Conservation (phyloP, 2,329 filamentous ascomycete species). For the Lachnellula occidentalis region DNA sequence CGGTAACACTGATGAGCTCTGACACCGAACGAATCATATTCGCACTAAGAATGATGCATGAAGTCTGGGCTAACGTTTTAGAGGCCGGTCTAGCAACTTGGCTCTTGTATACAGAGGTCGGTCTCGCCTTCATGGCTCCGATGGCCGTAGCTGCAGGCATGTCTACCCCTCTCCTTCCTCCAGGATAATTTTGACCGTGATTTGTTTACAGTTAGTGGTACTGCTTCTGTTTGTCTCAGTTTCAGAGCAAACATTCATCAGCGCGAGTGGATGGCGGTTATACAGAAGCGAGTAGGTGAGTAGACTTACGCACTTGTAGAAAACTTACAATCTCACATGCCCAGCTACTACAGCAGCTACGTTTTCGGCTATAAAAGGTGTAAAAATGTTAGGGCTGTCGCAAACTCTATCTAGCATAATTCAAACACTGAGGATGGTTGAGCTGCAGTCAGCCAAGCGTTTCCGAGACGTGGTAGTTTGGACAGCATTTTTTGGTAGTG, state of each 20-base stretch:
- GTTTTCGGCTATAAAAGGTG: background rate
- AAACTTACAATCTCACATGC: background rate
- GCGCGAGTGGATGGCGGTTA: background rate
- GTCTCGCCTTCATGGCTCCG: background rate
- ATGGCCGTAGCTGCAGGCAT: background rate
- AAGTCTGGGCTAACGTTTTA: constrained; percentile 7
- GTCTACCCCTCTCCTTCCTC: background rate
- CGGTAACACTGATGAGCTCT: constrained; percentile 24
- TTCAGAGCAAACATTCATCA: background rate
- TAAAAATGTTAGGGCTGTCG: background rate
- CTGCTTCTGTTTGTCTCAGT: no score
- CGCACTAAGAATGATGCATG: constrained; percentile 16
- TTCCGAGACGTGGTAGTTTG: background rate
- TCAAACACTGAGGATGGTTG: background rate
- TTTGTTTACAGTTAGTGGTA: no score
- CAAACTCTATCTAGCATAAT: background rate
- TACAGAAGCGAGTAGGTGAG: background rate
- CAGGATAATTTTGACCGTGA: no score
- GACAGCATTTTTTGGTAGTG: background rate
- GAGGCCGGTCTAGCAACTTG: constrained; percentile 5
- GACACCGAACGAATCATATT: constrained; percentile 9
- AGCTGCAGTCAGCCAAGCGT: background rate
- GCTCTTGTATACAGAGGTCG: background rate
- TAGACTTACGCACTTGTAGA: no score
- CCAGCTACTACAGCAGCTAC: background rate